Percentiles rank a stretch among this genome's conserved stretches.
Evolutionary conservation across 768 basidiomycete species (phyloP).

Genomic region (Macrolepiota fuliginosa): DNA sequence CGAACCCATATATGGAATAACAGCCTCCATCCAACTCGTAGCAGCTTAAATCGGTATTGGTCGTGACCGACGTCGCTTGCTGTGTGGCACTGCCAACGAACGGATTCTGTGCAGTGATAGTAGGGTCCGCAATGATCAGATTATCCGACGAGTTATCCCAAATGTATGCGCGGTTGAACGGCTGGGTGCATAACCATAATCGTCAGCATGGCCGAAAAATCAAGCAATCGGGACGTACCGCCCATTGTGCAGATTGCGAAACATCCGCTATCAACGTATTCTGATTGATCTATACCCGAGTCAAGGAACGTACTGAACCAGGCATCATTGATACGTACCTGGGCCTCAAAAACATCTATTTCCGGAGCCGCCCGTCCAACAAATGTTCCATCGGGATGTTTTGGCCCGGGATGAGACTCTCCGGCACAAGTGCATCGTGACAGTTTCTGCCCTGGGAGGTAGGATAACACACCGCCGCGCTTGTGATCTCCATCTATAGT

Average conservation of each 20-base stretch:
- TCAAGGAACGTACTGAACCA: neutral
- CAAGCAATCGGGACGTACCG: constrained; percentile 40
- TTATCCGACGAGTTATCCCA: constrained; percentile 66
- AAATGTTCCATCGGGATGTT: constrained; percentile 68
- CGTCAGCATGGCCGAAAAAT: neutral
- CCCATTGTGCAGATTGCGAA: constrained; percentile 85
- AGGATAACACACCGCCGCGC: constrained; percentile 53
- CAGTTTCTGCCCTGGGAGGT: constrained; percentile 76
- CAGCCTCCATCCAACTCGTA: constrained; percentile 62
- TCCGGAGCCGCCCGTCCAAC: constrained; percentile 85
- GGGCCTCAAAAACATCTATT: constrained; percentile 89
- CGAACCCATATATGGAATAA: constrained; percentile 79
- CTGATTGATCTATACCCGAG: constrained; percentile 38
- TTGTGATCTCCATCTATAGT: constrained; percentile 54
- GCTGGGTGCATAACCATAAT: constrained; percentile 34
- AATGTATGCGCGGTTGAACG: constrained; percentile 71
- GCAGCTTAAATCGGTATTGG: constrained; percentile 62
- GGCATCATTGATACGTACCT: constrained; percentile 31
- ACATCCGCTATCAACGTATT: constrained; percentile 53
- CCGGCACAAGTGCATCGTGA: constrained; percentile 84
- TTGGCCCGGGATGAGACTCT: constrained; percentile 84
- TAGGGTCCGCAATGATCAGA: constrained; percentile 52
- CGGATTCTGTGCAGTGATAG: constrained; percentile 54
- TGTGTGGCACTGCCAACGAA: constrained; percentile 72
- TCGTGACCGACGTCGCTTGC: constrained; percentile 76